Conservation (phyloP, 805 yeast genomes). For the Candida nanaspora region DNA sequence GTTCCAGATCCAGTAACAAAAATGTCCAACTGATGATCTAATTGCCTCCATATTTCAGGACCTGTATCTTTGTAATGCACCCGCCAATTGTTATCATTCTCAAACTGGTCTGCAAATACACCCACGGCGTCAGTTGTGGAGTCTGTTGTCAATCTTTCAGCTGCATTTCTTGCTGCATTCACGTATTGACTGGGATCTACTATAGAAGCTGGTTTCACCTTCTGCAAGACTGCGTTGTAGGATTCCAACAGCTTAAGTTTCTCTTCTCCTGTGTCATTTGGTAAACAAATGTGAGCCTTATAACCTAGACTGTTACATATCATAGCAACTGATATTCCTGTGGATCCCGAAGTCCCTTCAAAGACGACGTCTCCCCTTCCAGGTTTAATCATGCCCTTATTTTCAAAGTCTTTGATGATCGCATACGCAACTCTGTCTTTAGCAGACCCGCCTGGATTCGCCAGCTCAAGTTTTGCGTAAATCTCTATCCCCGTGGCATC, state of each 20-base stretch:
- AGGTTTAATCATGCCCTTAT: conserved; percentile 47
- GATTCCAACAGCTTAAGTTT: conserved; percentile 64
- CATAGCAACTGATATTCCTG: conserved; percentile 90
- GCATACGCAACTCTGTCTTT: conserved; percentile 91
- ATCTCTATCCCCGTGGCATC: conserved; percentile 70
- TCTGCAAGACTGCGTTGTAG: conserved; percentile 76
- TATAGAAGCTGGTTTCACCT: conserved; percentile 90
- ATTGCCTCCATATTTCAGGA: conserved; percentile 83
- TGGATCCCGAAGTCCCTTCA: conserved; percentile 96
- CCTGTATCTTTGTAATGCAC: conserved; percentile 81
- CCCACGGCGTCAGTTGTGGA: conserved; percentile 40
- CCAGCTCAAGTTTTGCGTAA: conserved; percentile 78
- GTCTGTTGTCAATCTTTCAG: conserved; percentile 41
- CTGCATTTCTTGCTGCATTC: conserved; percentile 71
- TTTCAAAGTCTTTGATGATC: conserved; percentile 65
- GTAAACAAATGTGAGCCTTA: conserved; percentile 86
- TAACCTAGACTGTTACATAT: conserved; percentile 87
- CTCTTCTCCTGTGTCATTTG: conserved; percentile 87
- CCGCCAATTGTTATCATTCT: conserved; percentile 85
- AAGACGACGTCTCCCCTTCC: conserved; percentile 65
- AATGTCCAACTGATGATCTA: conserved; percentile 56
- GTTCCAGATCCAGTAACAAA: conserved; percentile 94
- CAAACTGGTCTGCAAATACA: conserved; percentile 92
- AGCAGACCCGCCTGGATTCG: conserved; percentile 93
- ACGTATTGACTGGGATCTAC: conserved; percentile 93